Evolutionary conservation across 2,329 filamentous ascomycete genomes (phyloP), one percentile per base, ranked within the genome.

Genomic region (Penicillium sp.): DNA sequence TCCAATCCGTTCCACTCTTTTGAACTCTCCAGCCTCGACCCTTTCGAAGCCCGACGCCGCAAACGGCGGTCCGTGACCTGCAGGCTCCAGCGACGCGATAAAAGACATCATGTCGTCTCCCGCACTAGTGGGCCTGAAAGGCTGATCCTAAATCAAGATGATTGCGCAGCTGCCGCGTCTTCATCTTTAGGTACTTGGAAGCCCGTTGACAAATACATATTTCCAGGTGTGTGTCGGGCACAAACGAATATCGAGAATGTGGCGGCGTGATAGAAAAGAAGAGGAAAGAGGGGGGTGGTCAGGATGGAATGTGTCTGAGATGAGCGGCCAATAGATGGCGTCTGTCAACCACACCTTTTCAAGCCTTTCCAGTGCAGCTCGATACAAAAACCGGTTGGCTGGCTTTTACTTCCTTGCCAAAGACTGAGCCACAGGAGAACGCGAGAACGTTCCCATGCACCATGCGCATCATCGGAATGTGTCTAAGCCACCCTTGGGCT

Each of bases 281-380:
- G 15, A 53, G 8, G 33, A 12, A 40, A 15, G 22, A 15, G 28
- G 60, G 67, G 61, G 62, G 64, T 8, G 28, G 33, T 22, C 1
- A 37, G 64, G 60, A 63, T 64, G 66, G 70, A 71, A 70, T 70
- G 70, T 60, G 58, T 60, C 53, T 56, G 37, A 54, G 51, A 56
- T 22, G 35, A 54, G 58, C 37, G 38, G 28, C 51, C 45, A 60
- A 51, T 55, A 19, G 58, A 9, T 33, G 26, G 44, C 24, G 50
- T 42, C 44, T 47, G 13, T 56, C 44, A 49, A 35, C 54, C 40
- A 56, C 40, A 56, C 40, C 33, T 45, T 19, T 45, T 12, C 26
- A 13, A 35, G 12, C 15, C 4, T 40, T 3, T 24, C 24, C 24
- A 24, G 9, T 47, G 58, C 58, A 4, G n/a, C 50, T 54, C 40